Evolutionary conservation across 2,329 filamentous ascomycete genomes (phyloP), one percentile per base, ranked within the genome.

Genomic region (Colletotrichum noveboracense): DNA sequence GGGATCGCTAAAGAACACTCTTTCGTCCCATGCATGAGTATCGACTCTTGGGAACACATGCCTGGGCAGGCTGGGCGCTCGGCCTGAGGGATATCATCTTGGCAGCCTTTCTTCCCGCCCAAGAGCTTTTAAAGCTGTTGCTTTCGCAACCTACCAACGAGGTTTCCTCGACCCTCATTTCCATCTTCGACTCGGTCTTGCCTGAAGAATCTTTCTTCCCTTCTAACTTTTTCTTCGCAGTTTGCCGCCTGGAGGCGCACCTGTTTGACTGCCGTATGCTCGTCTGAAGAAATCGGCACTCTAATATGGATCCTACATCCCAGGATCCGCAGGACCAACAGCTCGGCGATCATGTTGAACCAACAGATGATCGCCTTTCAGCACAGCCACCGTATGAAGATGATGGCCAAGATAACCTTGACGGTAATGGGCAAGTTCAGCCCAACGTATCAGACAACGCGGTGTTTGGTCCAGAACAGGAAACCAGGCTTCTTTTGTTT

Each of bases 1-100:
- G 2, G 4, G 2, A 0, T 43, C 7, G 36, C 8, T 6, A 5
- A 43, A 43, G 16, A 43, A 9, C 0, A 10, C 0, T 18, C 7
- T 18, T 18, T 6, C 7, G 7, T 4, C 36, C 36, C 36, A 16
- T 18, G 14, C 36, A 16, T 38, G 4, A 38, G 7, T 5, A 7
- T 38, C 36, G 7, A 38, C 7, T 38, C 7, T 43, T 7, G 6
- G 16, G 36, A 43, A 43, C 36, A 43, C 5, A 43, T 43, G 8
- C 5, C 16, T 43, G 5, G 36, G 36, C 36, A 38, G 4, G 36
- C 36, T 38, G 36, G 36, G 36, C 7, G 36, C 8, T 5, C 8
- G 5, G 9, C 16, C 5, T 43, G 2, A n/a, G 36, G 7, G 7
- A 43, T 5, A 6, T 9, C 36, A 18, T 43, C 16, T 43, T 43